These are phyloP conservation scores for Telopea speciosissima DNA, from an alignment of 177 flowering plant species.

Conservation along the genomic window DNA sequence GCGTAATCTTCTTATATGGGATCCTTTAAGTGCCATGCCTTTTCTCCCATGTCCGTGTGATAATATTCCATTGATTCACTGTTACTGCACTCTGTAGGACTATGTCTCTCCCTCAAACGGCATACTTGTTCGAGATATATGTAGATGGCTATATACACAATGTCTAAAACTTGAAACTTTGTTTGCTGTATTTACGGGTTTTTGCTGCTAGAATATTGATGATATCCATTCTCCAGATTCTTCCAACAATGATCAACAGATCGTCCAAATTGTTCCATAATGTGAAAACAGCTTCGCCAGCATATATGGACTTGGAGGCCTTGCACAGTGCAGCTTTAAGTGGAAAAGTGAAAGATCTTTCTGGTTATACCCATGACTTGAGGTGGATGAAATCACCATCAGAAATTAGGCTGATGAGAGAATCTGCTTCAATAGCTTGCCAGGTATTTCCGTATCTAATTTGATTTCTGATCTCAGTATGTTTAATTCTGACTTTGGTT, in stretches of 20 bases:
- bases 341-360: slow-evolving; percentile 66
- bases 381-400: slow-evolving; percentile 84
- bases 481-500: background rate
- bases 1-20: background rate
- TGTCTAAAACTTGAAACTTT: background rate
- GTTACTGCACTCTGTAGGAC: background rate
- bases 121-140: no score
- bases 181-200: background rate
- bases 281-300: slow-evolving; percentile 44
- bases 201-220: background rate
- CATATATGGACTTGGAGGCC: slow-evolving; percentile 56
- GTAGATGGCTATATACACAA: background rate
- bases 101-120: no score
- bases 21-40: background rate
- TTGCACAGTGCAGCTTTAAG: slow-evolving; percentile 41
- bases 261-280: slow-evolving; percentile 67
- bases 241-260: slow-evolving; percentile 54
- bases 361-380: slow-evolving; percentile 55
- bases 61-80: background rate
- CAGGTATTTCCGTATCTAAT: slow-evolving; percentile 47
- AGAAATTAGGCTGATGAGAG: slow-evolving; percentile 76
- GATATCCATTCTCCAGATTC: slow-evolving; percentile 47
- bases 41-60: background rate
- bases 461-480: background rate
- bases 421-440: slow-evolving; percentile 82